phyloP scores from a whole-genome alignment of 768 basidiomycete genomes.

The Rhodotorula diobovata region DNA sequence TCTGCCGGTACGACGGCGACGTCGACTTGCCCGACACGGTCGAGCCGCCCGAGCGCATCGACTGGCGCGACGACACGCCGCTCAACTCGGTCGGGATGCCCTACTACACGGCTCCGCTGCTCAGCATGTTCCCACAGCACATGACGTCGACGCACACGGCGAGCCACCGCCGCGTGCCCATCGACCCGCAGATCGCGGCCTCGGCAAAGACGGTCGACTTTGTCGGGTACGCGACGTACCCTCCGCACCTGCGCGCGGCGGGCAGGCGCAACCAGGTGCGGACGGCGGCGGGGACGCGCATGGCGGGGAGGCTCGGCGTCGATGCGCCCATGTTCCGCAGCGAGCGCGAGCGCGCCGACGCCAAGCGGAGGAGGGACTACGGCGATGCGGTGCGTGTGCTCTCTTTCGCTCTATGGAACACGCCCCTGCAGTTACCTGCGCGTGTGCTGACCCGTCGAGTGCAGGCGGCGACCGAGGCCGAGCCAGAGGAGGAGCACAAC shows the following conservation, averaged over 20 bases:
- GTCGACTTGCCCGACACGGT: conserved; percentile 77
- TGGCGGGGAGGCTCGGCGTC: conserved; percentile 48
- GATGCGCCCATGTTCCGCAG: conserved; percentile 65
- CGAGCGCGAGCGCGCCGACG: conserved; percentile 57
- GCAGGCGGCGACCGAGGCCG: conserved; percentile 9
- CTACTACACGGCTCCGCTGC: conserved; percentile 65
- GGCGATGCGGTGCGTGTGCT: conserved; percentile 9
- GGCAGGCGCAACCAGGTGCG: conserved; percentile 74
- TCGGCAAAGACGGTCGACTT: conserved; percentile 83
- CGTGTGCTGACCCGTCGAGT: background rate
- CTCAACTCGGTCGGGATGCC: conserved; percentile 86
- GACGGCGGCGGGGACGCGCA: conserved; percentile 56
- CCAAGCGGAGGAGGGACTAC: conserved; percentile 26
- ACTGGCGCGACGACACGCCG: conserved; percentile 85
- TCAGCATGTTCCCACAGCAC: conserved; percentile 59
- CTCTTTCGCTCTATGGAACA: background rate
- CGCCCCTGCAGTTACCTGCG: too few species aligned
- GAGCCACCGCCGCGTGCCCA: conserved; percentile 49
- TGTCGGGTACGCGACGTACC: conserved; percentile 80
- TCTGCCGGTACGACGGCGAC: conserved; percentile 85
- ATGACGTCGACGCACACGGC: conserved; percentile 44
- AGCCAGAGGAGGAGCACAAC: conserved; percentile 23
- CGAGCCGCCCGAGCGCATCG: conserved; percentile 62
- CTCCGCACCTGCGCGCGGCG: conserved; percentile 64
- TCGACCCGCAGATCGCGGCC: conserved; percentile 70